Percentiles rank a stretch among this genome's conserved stretches.
These are phyloP conservation scores for Endoconidiophora laricicola DNA, from an alignment of 2,329 filamentous ascomycete genomes.

Conservation along the genomic window DNA sequence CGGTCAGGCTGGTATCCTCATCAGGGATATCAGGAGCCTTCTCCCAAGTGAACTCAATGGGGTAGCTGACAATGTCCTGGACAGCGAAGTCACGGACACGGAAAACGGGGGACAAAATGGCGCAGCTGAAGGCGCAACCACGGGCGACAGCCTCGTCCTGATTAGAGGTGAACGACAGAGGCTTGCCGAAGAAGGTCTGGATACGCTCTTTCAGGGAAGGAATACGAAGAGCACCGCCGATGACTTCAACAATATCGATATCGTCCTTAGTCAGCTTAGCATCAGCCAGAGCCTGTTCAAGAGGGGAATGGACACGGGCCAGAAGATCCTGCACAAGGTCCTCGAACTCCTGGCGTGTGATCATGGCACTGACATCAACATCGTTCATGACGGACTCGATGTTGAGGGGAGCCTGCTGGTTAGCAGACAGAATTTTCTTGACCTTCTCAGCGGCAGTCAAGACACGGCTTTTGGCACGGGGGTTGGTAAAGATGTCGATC, in stretches of 20 bases:
- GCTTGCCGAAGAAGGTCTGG: slow-evolving; percentile 80
- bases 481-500: slow-evolving; percentile 82
- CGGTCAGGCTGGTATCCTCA: slow-evolving; percentile 90
- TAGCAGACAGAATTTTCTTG: slow-evolving; percentile 96
- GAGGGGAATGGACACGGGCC: slow-evolving; percentile 49
- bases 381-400: slow-evolving; percentile 99
- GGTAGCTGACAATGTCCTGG: slow-evolving; percentile 95
- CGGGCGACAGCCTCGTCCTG: slow-evolving; percentile 93
- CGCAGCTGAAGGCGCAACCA: slow-evolving; percentile 93
- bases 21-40: slow-evolving; percentile 96
- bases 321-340: slow-evolving; percentile 75
- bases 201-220: slow-evolving; percentile 83
- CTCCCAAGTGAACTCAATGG: slow-evolving; percentile 98
- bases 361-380: slow-evolving; percentile 71
- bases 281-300: slow-evolving; percentile 88
- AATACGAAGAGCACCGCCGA: slow-evolving; percentile 88
- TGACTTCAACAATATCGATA: slow-evolving; percentile 83
- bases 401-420: slow-evolving; percentile 80
- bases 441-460: slow-evolving; percentile 84
- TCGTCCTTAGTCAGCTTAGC: slow-evolving; percentile 82
- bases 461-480: slow-evolving; percentile 77
- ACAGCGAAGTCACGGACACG: slow-evolving; percentile 95
- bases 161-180: slow-evolving; percentile 89
- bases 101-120: slow-evolving; percentile 93
- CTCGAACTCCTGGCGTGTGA: slow-evolving; percentile 91